phyloP scores from a whole-genome alignment of 306 rosid species.

The Fagus sylvatica region DNA sequence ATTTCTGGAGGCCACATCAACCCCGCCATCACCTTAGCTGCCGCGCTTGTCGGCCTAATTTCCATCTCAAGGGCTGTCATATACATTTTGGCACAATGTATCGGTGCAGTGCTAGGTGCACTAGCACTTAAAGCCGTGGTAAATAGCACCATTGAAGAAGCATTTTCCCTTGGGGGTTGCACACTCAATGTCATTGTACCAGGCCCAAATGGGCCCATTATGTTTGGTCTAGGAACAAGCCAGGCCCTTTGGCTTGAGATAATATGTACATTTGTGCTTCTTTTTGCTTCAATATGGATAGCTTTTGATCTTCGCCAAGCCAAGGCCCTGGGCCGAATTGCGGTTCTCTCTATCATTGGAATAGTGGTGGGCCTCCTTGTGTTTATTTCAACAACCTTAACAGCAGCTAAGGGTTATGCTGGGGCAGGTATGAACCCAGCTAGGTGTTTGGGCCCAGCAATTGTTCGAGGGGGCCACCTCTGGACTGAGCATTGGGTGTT shows the following conservation, averaged over 20 bases:
- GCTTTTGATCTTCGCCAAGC: slow-evolving; percentile 44
- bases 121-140: slow-evolving; percentile 45
- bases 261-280: slow-evolving; percentile 32
- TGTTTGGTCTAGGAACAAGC: slow-evolving; percentile 11
- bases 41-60: slow-evolving; percentile 32
- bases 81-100: slow-evolving; percentile 40
- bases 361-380: slow-evolving; percentile 33
- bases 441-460: slow-evolving; percentile 33
- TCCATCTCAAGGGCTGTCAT: slow-evolving; percentile 38
- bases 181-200: slow-evolving; percentile 36
- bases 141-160: slow-evolving; percentile 18
- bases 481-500: slow-evolving; percentile 37
- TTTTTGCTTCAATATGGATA: slow-evolving; percentile 43
- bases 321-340: slow-evolving; percentile 18
- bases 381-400: slow-evolving; percentile 24
- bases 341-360: slow-evolving; percentile 29
- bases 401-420: slow-evolving; percentile 27
- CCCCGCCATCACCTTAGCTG: slow-evolving; percentile 32
- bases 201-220: slow-evolving; percentile 37
- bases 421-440: slow-evolving; percentile 42
- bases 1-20: slow-evolving; percentile 43
- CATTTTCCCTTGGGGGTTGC: slow-evolving; percentile 48
- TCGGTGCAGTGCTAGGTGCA: slow-evolving; percentile 36
- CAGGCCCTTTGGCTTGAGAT: slow-evolving; percentile 45
- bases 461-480: slow-evolving; percentile 34